Base-by-base conservation (phyloP, 306 rosid species). In the Dalbergia cultrata region DNA sequence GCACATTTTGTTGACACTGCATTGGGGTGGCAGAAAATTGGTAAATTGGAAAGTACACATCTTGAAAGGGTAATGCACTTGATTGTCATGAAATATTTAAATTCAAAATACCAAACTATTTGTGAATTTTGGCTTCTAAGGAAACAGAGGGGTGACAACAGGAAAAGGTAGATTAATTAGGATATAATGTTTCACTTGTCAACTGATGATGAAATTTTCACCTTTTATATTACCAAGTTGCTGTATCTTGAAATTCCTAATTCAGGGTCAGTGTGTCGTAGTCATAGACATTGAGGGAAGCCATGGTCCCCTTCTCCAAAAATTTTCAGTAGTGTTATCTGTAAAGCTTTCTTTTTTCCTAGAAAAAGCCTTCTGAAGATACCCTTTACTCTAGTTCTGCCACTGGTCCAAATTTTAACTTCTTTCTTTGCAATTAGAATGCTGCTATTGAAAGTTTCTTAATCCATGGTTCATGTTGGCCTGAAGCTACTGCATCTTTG, bases 401-500 rank as follows among this genome's bases (percentile, higher is more conserved):
- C 41, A 37, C 41, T 37, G 41, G 41, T 37, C 1, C 41, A 37
- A 37, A 37, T 37, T 37, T 37, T 37, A 37, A 34, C 65, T 81
- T 41, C 31, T 26, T 26, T 26, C 6, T 65, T 16, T 77, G 44
- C 10, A 67, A 4, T 12, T 49, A 49, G 54, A 49, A 33, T 22
- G 43, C 17, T 22, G 31, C 12, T 37, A 54, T 77, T 71, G 67
- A 84, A 70, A 62, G 7, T 14, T 67, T 70, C 45, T 39, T 54
- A 65, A 34, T 21, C 62, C 63, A 57, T 19, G 14, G 13, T 67
- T 69, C 62, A 47, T 60, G 69, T 56, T 70, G 70, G 82, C 63
- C 81, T 64, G 35, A 84, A 26, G 35, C 49, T 67, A 58, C 66
- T 70, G 53, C 18, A 31, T 74, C 74, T 73, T 61, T 76, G 73